A percentile compares a stretch with the other conserved stretches of the same genome.
Conservation (phyloP, 169 alveolate genomes). For the Theileria annulata region DNA sequence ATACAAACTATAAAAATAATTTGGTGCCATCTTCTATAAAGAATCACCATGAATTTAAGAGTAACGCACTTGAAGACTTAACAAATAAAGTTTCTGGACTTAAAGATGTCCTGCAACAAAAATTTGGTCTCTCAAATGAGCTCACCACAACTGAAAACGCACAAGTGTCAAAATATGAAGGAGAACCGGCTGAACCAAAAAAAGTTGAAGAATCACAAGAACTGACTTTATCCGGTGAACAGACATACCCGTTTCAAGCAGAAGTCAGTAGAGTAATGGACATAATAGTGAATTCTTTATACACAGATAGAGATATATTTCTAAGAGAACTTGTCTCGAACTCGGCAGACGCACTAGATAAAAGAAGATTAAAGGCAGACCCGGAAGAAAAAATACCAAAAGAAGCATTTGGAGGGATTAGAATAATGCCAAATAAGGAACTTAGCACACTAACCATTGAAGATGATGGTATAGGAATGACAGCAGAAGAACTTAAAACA, state of each 20-base stretch:
- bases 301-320: conserved; percentile 98
- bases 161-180: conserved; percentile 30
- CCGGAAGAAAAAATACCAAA: conserved; percentile 61
- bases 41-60: conserved; percentile 17
- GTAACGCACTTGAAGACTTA: neutral
- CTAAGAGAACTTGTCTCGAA: conserved; percentile 96
- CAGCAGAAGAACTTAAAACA: conserved; percentile 95
- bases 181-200: conserved; percentile 6
- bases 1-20: conserved; percentile 9
- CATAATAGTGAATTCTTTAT: conserved; percentile 97
- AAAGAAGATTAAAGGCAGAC: conserved; percentile 77
- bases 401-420: conserved; percentile 79
- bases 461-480: conserved; percentile 99
- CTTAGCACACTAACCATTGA: conserved; percentile 93
- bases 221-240: conserved; percentile 61
- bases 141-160: conserved; percentile 42
- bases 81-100: conserved; percentile 24
- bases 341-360: conserved; percentile 98
- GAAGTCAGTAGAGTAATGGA: conserved; percentile 98
- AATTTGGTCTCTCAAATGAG: conserved; percentile 51
- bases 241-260: conserved; percentile 93
- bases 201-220: neutral
- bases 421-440: conserved; percentile 91
- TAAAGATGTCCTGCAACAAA: conserved; percentile 55
- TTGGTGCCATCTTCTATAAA: conserved; percentile 6